phyloP scores from a whole-genome alignment of 2,329 filamentous ascomycete genomes.

The Aspergillus aculeatus region DNA sequence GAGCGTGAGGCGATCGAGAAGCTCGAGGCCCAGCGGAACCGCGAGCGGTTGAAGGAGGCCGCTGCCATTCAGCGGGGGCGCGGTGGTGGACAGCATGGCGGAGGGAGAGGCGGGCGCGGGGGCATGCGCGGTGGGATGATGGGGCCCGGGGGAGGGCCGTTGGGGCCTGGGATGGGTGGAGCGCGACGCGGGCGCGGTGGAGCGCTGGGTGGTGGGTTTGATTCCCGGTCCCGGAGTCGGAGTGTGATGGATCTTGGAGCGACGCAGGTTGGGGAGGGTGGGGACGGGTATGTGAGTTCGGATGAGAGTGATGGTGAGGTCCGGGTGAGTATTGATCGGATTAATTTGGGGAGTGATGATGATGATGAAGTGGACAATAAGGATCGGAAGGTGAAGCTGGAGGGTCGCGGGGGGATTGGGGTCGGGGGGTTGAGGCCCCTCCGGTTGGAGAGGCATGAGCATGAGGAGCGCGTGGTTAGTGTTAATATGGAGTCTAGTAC shows the following conservation, averaged over 20 bases:
- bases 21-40: constrained; percentile 42
- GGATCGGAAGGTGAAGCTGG: constrained; percentile 25
- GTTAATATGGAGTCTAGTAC: constrained; percentile 56
- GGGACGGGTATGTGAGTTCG: constrained; percentile 34
- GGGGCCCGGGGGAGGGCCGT: constrained; percentile 14
- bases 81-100: constrained; percentile 18
- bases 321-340: constrained; percentile 57
- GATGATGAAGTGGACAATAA: constrained; percentile 35
- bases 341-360: constrained; percentile 56
- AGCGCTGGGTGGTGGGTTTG: constrained; percentile 23
- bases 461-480: constrained; percentile 54
- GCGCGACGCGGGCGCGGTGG: constrained; percentile 25
- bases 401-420: constrained; percentile 13
- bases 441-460: constrained; percentile 56
- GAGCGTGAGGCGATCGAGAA: constrained; percentile 46
- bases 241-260: constrained; percentile 28
- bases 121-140: constrained; percentile 29
- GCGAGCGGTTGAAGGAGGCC: constrained; percentile 40
- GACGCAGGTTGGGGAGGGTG: constrained; percentile 18
- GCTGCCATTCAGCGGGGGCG: constrained; percentile 40
- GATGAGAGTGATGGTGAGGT: constrained; percentile 50
- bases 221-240: constrained; percentile 29
- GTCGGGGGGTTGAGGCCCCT: constrained; percentile 49
- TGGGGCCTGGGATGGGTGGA: constrained; percentile 22
- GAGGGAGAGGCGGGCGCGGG: constrained; percentile 30